A percentile compares a stretch with the other conserved stretches of the same genome.
Conservation (phyloP, 805 yeast genomes). For the Candida maesae region DNA sequence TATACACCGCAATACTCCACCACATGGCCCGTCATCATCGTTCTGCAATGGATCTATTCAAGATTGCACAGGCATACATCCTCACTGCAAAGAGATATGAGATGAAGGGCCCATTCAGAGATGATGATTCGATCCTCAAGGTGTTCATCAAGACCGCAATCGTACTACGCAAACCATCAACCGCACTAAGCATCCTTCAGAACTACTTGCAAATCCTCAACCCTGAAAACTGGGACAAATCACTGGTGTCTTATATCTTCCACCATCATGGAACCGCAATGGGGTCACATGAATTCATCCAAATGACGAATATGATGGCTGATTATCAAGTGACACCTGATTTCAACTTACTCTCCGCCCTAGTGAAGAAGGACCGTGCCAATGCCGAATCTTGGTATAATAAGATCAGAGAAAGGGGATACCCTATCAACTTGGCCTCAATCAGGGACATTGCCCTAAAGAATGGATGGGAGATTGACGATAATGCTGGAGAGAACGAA, state of each 20-base stretch:
- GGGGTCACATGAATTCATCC: conserved; percentile 5
- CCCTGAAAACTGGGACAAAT: conserved; percentile 6
- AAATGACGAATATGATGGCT: conserved; percentile 12
- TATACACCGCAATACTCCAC: conserved; percentile 16
- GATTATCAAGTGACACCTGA: conserved; percentile 11
- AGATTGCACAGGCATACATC: conserved; percentile 6
- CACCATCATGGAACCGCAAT: conserved; percentile 13
- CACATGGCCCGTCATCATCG: conserved; percentile 10
- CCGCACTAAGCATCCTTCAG: conserved; percentile 18
- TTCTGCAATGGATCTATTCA: not conserved
- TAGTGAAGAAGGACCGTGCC: conserved; percentile 10
- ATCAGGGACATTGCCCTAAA: conserved; percentile 7
- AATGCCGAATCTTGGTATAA: conserved; percentile 13
- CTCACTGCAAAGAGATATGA: not conserved
- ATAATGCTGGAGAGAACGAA: not conserved
- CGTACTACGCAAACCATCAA: conserved; percentile 8
- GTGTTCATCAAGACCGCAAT: conserved; percentile 15
- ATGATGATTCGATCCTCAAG: conserved; percentile 18
- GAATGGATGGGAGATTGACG: conserved; percentile 9
- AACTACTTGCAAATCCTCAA: conserved; percentile 6
- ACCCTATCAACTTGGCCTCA: not conserved
- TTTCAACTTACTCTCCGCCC: conserved; percentile 14
- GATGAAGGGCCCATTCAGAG: not conserved
- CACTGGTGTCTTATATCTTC: conserved; percentile 9
- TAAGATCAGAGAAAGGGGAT: conserved; percentile 11